Conservation (phyloP, 208 protist genomes). For the Sergeia podlipaevii region DNA sequence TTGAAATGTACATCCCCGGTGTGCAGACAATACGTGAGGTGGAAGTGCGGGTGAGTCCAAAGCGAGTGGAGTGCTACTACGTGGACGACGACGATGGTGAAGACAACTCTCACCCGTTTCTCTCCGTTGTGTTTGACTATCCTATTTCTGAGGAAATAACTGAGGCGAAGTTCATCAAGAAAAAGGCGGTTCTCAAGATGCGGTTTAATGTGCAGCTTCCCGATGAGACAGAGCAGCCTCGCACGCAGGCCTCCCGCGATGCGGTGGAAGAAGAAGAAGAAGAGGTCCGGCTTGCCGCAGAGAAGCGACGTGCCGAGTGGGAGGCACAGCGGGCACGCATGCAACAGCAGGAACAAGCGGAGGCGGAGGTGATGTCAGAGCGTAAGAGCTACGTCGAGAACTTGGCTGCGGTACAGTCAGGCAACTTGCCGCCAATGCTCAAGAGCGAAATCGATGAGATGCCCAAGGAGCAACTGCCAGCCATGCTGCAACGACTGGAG, state of each 20-base stretch:
- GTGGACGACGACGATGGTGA: constrained; percentile 38
- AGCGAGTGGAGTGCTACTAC: constrained; percentile 51
- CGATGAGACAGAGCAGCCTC: constrained; percentile 48
- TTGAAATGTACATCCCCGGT: constrained; percentile 69
- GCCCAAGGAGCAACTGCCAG: constrained; percentile 55
- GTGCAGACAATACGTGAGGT: constrained; percentile 77
- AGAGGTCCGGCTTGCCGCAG: constrained; percentile 30
- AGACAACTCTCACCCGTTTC: constrained; percentile 28
- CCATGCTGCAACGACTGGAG: constrained; percentile 75
- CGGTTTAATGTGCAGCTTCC: constrained; percentile 59
- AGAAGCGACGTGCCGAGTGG: constrained; percentile 22
- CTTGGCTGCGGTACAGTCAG: constrained; percentile 65
- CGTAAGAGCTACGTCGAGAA: constrained; percentile 70
- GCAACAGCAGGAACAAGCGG: constrained; percentile 34
- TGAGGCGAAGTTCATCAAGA: constrained; percentile 76
- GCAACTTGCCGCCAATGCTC: constrained; percentile 69
- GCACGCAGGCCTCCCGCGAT: constrained; percentile 50
- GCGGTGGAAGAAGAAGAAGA: constrained; percentile 65
- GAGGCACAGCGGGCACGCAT: constrained; percentile 21
- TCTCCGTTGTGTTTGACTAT: constrained; percentile 67
- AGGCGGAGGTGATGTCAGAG: constrained; percentile 61
- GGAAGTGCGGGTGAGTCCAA: constrained; percentile 52
- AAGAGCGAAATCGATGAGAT: constrained; percentile 71
- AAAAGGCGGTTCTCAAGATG: constrained; percentile 54
- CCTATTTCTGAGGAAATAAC: constrained; percentile 61